phyloP scores from a whole-genome alignment of 2,329 filamentous ascomycete genomes.

The Aspergillus latus region DNA sequence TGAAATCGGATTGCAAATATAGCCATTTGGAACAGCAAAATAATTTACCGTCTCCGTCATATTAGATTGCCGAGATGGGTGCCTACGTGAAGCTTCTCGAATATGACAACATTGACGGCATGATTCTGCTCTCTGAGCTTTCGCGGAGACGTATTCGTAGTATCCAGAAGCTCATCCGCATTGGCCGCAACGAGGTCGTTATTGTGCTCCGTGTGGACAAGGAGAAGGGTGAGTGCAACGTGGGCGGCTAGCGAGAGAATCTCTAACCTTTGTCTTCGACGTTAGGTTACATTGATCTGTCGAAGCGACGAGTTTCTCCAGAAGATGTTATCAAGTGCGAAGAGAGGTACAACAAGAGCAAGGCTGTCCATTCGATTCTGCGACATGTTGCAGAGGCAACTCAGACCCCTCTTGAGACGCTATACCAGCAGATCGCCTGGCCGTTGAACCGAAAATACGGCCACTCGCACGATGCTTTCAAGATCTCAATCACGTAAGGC shows the following conservation, averaged over 20 bases:
- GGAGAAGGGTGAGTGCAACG: slow-evolving; percentile 74
- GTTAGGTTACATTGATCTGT: slow-evolving; percentile 91
- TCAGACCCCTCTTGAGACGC: slow-evolving; percentile 83
- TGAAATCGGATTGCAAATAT: slow-evolving; percentile 9
- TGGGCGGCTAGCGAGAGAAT: slow-evolving; percentile 2
- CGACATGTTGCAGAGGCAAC: slow-evolving; percentile 98
- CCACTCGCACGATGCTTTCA: slow-evolving; percentile 96
- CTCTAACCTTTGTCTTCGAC: slow-evolving; percentile 21
- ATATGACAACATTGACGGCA: slow-evolving; percentile 99
- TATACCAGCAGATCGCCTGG: slow-evolving; percentile 96
- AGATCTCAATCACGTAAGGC: slow-evolving; percentile 90
- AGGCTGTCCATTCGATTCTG: slow-evolving; percentile 99
- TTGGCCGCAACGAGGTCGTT: slow-evolving; percentile 97
- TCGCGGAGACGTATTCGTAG: slow-evolving; percentile 96
- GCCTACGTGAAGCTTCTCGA: slow-evolving; percentile 99
- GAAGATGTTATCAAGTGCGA: slow-evolving; percentile 99
- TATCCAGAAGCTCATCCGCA: slow-evolving; percentile 98
- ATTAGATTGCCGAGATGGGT: slow-evolving; percentile 97
- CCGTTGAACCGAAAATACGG: slow-evolving; percentile 97
- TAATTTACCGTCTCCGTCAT: slow-evolving; percentile 18
- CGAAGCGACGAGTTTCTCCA: slow-evolving; percentile 94
- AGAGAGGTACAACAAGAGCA: slow-evolving; percentile 99
- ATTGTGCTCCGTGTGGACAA: slow-evolving; percentile 98
- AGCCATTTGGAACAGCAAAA: neutral
- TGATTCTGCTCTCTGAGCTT: slow-evolving; percentile 97